These are phyloP conservation scores for Paramecium sexaurelia DNA, from an alignment of 73 alveolate genomes.

Conservation along the genomic window DNA sequence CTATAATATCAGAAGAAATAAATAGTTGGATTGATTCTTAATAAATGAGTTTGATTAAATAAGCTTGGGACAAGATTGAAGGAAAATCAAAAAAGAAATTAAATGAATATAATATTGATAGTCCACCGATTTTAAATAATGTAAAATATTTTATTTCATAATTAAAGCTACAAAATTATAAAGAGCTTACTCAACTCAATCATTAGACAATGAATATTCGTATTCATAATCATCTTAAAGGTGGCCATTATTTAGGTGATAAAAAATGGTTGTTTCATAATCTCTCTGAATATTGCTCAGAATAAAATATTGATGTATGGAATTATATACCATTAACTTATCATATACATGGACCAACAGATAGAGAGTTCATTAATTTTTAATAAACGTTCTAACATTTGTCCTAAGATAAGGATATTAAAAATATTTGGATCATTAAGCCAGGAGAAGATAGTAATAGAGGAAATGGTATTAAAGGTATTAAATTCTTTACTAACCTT, in stretches of 20 bases:
- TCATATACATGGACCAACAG: conserved; percentile 82
- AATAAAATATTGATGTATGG: conserved; percentile 71
- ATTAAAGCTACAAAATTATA: neutral
- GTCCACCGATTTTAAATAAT: conserved; percentile 14
- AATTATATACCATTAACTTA: conserved; percentile 82
- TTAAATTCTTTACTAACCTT: neutral
- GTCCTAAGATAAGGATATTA: neutral
- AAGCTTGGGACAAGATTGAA: conserved; percentile 56
- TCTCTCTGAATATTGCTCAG: conserved; percentile 77
- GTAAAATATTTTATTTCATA: neutral
- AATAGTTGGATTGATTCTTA: neutral
- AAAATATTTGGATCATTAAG: conserved; percentile 71
- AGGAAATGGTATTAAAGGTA: conserved; percentile 73
- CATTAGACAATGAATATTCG: conserved; percentile 10
- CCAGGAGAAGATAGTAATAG: conserved; percentile 80
- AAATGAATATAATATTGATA: conserved; percentile 2
- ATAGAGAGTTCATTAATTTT: conserved; percentile 73
- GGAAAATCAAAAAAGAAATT: conserved; percentile 31
- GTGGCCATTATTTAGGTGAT: conserved; percentile 77
- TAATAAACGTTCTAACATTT: conserved; percentile 55
- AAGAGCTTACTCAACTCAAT: neutral
- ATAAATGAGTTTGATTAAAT: neutral
- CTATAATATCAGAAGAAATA: neutral
- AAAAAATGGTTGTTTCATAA: conserved; percentile 83
- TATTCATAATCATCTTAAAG: conserved; percentile 76